Evolutionary conservation across 305 asterid species (phyloP), one percentile per base, ranked within the genome.

Genomic region (Nicotiana rustica): DNA sequence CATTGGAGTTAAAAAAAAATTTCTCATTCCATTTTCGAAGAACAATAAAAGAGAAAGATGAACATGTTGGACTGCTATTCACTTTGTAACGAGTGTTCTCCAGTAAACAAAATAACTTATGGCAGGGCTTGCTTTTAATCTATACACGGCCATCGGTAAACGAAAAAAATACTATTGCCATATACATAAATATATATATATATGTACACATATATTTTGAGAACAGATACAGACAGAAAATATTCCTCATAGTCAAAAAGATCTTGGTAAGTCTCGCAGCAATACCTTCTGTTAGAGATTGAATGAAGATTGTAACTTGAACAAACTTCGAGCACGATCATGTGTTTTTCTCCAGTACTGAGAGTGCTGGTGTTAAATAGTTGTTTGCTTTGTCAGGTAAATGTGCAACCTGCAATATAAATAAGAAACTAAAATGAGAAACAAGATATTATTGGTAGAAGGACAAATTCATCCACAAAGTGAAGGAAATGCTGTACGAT

Each of bases 321-420:
- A 15, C 10, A 7, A 47, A 49, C 4, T 75, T 15, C 1, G 47
- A 75, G 49, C 47, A 29, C 3, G 7, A 78, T 84, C 68, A 92
- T 6, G 98, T 93, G 82, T 94, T 95, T 89, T 93, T 95, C 95
- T 94, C 97, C 44, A 95, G 92, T 73, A 87, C 94, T 1, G 96
- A 89, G 78, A 94, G 97, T 18, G 99, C 99, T 10, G 99, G 98
- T 36, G 98, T 92, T 87, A 95, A 89, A 70, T 95, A 94, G 92
- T 95, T 95, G 86, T 95, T 95, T 79, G 99, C 98, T 90, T 93
- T 95, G 88, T 95, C 99, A 0, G 99, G 99, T 80, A 96, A 90
- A 87, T 96, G 99, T 69, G 99, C 99, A 84, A 96, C 98, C 99
- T 96, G 85, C 69, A 33, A 67, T 82, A 79, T 25, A 71, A 21